phyloP scores from a whole-genome alignment of 345 rosid genomes.

The Mangifera indica region DNA sequence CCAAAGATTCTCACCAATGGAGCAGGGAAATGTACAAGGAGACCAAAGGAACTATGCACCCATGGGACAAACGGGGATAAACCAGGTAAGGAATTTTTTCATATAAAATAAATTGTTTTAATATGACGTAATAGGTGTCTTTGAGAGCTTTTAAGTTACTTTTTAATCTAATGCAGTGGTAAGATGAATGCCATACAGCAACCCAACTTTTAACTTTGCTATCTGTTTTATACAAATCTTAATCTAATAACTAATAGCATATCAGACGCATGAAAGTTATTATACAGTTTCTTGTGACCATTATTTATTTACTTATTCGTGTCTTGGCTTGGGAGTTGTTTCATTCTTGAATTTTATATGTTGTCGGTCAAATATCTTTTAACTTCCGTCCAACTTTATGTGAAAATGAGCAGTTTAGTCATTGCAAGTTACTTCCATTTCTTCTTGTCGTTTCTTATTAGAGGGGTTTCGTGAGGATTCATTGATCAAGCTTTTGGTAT shows the following conservation, averaged over 20 bases:
- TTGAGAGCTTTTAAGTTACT: neutral
- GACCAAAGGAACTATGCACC: constrained; percentile 41
- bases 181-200: neutral
- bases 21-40: constrained; percentile 42
- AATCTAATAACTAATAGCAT: neutral
- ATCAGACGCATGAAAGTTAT: neutral
- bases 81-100: constrained; percentile 36
- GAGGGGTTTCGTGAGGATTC: neutral
- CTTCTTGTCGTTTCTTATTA: neutral
- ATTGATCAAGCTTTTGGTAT: neutral
- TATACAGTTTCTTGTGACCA: too few species aligned
- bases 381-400: neutral
- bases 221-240: neutral
- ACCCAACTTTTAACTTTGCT: neutral
- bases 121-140: neutral
- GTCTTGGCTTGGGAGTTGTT: neutral
- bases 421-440: neutral
- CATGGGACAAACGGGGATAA: constrained; percentile 37
- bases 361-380: neutral
- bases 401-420: neutral
- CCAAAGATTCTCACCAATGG: constrained; percentile 40
- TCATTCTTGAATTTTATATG: neutral
- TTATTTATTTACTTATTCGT: neutral
- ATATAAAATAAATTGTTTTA: neutral
- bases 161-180: neutral